phyloP scores from a whole-genome alignment of 345 rosid species.

The Euphorbia peplus region DNA sequence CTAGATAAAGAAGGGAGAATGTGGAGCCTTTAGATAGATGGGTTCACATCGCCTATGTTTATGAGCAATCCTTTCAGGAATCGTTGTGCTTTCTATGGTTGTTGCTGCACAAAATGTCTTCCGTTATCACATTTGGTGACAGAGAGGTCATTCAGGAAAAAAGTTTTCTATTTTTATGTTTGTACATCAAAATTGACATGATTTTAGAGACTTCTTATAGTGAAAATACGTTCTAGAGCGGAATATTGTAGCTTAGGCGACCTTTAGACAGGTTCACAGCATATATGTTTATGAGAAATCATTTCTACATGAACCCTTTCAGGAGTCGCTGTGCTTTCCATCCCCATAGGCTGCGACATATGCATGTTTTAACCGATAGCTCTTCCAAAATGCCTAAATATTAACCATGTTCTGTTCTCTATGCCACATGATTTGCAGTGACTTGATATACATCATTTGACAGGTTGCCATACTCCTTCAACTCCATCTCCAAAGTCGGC shows the following conservation, averaged over 20 bases:
- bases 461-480: constrained; percentile 47
- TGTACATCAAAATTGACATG: background rate
- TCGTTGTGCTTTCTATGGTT: too few species aligned
- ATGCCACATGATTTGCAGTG: background rate
- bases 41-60: too few species aligned
- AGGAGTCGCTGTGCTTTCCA: too few species aligned
- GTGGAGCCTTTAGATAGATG: too few species aligned
- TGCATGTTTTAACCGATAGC: background rate
- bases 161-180: background rate
- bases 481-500: constrained; percentile 82
- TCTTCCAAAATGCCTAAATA: background rate
- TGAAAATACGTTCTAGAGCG: too few species aligned
- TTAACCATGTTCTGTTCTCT: background rate
- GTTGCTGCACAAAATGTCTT: background rate
- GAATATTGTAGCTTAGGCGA: background rate
- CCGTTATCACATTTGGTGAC: background rate
- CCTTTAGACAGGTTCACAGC: too few species aligned
- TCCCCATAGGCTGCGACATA: too few species aligned
- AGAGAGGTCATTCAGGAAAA: background rate
- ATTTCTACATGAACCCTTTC: too few species aligned
- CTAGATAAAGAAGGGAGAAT: background rate
- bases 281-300: background rate
- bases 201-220: background rate
- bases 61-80: background rate
- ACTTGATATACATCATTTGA: constrained; percentile 6